A percentile compares a stretch with the other conserved stretches of the same genome.
Evolutionary conservation across 768 basidiomycete species (phyloP).

Genomic region (Rhodotorula babjevae): DNA sequence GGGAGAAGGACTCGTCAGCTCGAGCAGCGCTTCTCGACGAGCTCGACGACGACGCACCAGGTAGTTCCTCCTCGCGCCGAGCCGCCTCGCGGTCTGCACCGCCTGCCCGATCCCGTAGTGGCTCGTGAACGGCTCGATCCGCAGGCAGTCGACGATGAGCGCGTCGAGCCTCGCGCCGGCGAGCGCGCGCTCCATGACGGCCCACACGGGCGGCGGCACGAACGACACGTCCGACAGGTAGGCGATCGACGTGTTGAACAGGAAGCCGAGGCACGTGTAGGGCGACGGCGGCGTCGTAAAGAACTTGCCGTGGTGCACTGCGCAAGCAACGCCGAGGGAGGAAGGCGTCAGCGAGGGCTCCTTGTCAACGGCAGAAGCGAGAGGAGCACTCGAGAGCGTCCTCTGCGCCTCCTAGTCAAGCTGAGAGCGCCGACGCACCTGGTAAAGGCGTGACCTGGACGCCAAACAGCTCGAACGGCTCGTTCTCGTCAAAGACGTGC

Average conservation of each 20-base stretch:
- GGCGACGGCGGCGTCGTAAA: slow-evolving; percentile 38
- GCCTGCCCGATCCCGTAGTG: slow-evolving; percentile 72
- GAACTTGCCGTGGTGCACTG: slow-evolving; percentile 42
- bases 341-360: not conserved
- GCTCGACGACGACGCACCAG: slow-evolving; percentile 56
- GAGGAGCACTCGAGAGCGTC: not conserved
- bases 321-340: not conserved
- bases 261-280: slow-evolving; percentile 41
- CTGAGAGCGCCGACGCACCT: slow-evolving; percentile 35
- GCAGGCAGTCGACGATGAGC: slow-evolving; percentile 67
- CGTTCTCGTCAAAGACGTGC: slow-evolving; percentile 61
- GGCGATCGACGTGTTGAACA: slow-evolving; percentile 58
- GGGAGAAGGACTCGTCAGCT: too few species aligned
- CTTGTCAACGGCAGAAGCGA: not conserved
- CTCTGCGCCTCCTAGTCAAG: not conserved
- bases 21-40: too few species aligned
- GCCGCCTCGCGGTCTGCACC: slow-evolving; percentile 55
- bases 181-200: not conserved
- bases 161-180: slow-evolving; percentile 11
- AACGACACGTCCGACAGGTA: slow-evolving; percentile 80
- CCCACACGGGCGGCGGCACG: slow-evolving; percentile 71
- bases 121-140: slow-evolving; percentile 63
- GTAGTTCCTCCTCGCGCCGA: slow-evolving; percentile 64
- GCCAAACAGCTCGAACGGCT: slow-evolving; percentile 41
- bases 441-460: slow-evolving; percentile 45